Evolutionary conservation across 2,329 filamentous ascomycete genomes (phyloP).

Genomic region (Falciphora oryzae): DNA sequence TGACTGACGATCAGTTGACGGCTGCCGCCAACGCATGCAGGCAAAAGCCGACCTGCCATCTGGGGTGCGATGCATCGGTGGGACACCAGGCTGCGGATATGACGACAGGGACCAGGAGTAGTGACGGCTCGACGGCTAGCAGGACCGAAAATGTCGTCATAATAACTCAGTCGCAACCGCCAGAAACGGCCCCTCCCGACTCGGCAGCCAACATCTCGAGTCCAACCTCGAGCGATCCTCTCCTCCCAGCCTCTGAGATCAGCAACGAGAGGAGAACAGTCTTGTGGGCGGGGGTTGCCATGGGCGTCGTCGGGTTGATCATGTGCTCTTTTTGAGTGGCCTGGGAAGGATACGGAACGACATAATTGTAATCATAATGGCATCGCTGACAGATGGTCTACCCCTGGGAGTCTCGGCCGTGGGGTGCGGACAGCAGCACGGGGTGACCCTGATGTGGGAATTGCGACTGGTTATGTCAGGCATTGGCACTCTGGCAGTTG

Average conservation of each 20-base stretch:
- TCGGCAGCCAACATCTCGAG: background rate
- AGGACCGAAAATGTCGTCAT: background rate
- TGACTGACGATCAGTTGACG: background rate
- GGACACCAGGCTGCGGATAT: background rate
- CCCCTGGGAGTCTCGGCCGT: background rate
- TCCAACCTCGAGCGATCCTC: slow-evolving; percentile 7
- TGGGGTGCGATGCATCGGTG: background rate
- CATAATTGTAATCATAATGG: slow-evolving; percentile 6
- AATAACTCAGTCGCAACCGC: background rate
- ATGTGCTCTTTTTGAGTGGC: slow-evolving; percentile 23
- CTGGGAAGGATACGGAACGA: background rate
- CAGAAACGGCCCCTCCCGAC: background rate
- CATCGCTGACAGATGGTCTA: background rate
- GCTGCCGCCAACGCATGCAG: background rate
- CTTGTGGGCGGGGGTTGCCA: slow-evolving; percentile 20
- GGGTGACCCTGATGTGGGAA: too few relatives aligned
- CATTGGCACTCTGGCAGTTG: background rate
- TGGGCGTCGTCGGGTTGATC: slow-evolving; percentile 20
- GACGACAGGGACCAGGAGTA: background rate
- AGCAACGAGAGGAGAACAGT: slow-evolving; percentile 20
- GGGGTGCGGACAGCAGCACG: background rate
- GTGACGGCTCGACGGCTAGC: background rate
- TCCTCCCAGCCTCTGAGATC: slow-evolving; percentile 15
- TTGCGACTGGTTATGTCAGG: background rate
- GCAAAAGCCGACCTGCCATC: background rate